These are phyloP conservation scores for Byssochlamys sp. DNA, from an alignment of 2,329 filamentous ascomycete species.

Conservation along the genomic window DNA sequence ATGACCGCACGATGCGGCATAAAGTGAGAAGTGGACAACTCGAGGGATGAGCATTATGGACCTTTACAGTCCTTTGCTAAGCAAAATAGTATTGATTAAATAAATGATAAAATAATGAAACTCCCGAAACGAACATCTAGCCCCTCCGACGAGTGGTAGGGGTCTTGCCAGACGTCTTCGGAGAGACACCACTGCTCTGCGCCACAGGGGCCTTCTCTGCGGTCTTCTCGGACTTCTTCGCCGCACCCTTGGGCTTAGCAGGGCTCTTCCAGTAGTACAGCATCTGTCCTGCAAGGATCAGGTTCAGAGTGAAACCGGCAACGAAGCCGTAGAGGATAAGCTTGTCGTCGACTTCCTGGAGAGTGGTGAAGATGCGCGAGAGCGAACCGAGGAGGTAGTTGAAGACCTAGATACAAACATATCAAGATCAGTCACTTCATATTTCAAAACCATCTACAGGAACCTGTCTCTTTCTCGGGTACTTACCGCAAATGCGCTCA, in stretches of 20 bases:
- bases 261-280: constrained; percentile 84
- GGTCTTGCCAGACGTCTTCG: constrained; percentile 36
- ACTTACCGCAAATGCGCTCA: constrained; percentile 90
- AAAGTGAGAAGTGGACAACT: background rate
- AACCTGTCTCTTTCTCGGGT: background rate
- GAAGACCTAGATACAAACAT: constrained; percentile 60
- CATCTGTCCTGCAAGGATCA: constrained; percentile 80
- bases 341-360: constrained; percentile 95
- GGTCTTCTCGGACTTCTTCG: constrained; percentile 10
- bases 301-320: constrained; percentile 81
- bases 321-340: constrained; percentile 92
- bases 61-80: background rate
- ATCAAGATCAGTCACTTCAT: background rate
- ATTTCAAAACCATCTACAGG: background rate
- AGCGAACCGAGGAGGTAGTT: constrained; percentile 92
- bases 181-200: constrained; percentile 33
- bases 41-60: background rate
- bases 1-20: background rate
- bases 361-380: constrained; percentile 89
- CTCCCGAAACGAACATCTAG: constrained; percentile 18
- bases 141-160: constrained; percentile 49
- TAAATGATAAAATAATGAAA: constrained; percentile 2
- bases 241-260: constrained; percentile 32
- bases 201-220: constrained; percentile 23
- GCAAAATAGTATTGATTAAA: constrained; percentile 7